Conservation (phyloP, 2,329 filamentous ascomycete species). For the Pseudocercospora musae region DNA sequence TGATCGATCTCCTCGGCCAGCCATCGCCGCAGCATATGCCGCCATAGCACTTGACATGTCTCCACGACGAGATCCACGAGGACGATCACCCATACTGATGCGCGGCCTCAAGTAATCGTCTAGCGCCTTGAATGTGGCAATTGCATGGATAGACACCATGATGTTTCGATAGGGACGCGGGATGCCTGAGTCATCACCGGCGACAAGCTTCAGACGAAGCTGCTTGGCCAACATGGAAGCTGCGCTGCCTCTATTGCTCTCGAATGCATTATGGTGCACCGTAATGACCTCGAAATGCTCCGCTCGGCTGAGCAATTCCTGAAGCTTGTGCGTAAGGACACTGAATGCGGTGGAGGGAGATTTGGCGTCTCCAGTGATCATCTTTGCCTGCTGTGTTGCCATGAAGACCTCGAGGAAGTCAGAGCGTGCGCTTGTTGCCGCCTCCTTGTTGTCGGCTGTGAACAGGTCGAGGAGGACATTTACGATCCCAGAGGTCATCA, state of each 20-base stretch:
- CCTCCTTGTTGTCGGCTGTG: slow-evolving; percentile 61
- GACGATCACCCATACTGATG: slow-evolving; percentile 75
- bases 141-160: slow-evolving; percentile 97
- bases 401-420: slow-evolving; percentile 92
- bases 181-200: slow-evolving; percentile 87
- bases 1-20: slow-evolving; percentile 45
- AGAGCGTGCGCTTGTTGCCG: slow-evolving; percentile 63
- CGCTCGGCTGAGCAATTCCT: slow-evolving; percentile 91
- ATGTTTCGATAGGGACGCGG: slow-evolving; percentile 85
- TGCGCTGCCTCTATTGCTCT: slow-evolving; percentile 84
- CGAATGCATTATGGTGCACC: slow-evolving; percentile 86
- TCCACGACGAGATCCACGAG: slow-evolving; percentile 56
- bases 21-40: slow-evolving; percentile 72
- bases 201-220: slow-evolving; percentile 80
- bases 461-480: slow-evolving; percentile 79
- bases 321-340: slow-evolving; percentile 85
- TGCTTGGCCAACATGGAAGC: slow-evolving; percentile 97
- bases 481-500: slow-evolving; percentile 87
- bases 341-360: slow-evolving; percentile 82
- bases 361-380: slow-evolving; percentile 62
- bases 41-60: slow-evolving; percentile 68
- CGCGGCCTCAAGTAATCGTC: slow-evolving; percentile 93
- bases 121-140: slow-evolving; percentile 93
- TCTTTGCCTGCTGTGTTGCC: slow-evolving; percentile 62
- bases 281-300: slow-evolving; percentile 98